phyloP scores from a whole-genome alignment of 1,284 basidiomycete genomes.

The Wallemia ichthyophaga region DNA sequence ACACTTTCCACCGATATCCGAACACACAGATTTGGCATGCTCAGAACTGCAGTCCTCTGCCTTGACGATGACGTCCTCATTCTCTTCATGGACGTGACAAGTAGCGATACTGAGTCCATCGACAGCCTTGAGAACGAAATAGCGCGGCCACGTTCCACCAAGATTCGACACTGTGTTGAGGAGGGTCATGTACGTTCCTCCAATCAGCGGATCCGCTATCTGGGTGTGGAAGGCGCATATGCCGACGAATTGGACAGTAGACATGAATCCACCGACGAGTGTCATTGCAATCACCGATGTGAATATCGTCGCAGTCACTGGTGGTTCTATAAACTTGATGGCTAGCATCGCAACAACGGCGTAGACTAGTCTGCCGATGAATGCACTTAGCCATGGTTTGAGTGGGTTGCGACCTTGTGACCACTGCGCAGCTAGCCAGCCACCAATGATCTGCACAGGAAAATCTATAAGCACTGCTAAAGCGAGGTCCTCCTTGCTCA shows the following conservation, averaged over 20 bases:
- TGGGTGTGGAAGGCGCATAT: slow-evolving; percentile 94
- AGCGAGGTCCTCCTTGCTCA: slow-evolving; percentile 81
- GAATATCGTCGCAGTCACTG: slow-evolving; percentile 51
- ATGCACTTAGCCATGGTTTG: slow-evolving; percentile 66
- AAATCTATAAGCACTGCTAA: slow-evolving; percentile 88
- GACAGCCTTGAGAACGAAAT: slow-evolving; percentile 73
- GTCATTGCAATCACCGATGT: slow-evolving; percentile 45
- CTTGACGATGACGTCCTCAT: slow-evolving; percentile 26
- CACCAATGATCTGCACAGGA: slow-evolving; percentile 83
- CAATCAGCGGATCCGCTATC: slow-evolving; percentile 85
- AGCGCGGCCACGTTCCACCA: slow-evolving; percentile 92
- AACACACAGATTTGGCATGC: slow-evolving; percentile 49
- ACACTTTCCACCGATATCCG: slow-evolving; percentile 45
- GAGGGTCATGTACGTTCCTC: slow-evolving; percentile 92
- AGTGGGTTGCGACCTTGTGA: slow-evolving; percentile 41
- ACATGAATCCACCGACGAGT: slow-evolving; percentile 52
- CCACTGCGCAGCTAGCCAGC: slow-evolving; percentile 89
- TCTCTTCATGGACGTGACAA: slow-evolving; percentile 32
- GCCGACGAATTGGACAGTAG: slow-evolving; percentile 89
- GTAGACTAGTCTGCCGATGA: slow-evolving; percentile 57
- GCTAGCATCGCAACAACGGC: slow-evolving; percentile 39
- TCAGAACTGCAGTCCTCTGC: slow-evolving; percentile 68
- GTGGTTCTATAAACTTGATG: slow-evolving; percentile 48
- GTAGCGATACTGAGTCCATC: slow-evolving; percentile 56
- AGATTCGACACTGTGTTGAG: slow-evolving; percentile 90